Evolutionary conservation across 495 filamentous ascomycete species (phyloP), one percentile per base, ranked within the genome.

Genomic region (Diplogelasinospora grovesii): DNA sequence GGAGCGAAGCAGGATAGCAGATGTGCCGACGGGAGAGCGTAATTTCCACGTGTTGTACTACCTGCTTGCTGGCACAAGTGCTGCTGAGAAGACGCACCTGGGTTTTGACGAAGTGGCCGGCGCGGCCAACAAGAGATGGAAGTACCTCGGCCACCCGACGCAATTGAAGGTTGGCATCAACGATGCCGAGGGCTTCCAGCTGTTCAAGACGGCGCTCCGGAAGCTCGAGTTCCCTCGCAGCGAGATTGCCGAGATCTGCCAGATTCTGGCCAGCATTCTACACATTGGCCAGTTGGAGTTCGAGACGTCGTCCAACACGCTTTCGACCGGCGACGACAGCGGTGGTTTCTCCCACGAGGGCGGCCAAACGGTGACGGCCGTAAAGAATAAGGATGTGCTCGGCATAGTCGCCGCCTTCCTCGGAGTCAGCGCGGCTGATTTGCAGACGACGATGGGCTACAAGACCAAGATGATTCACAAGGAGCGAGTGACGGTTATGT

Each of bases 41-140:
- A 97, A 88, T 57, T 96, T 95, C 63, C 92, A 98, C 62, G 78
- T 90, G 20, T 66, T 98, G 22, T 98, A 98, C 67, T 98, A 98
- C 60, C 75, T 98, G 9, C 64, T 97, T 15, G 85, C 90, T 5
- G 92, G 92, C 34, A 98, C 92, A 7, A 94, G 86, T 51, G 71
- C 79, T 7, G 85, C 86, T 8, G 92, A 98, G 56, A 95, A 93
- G 64, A 53, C 77, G 1, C 92, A 98, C 65, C 61, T 98, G 19
- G 89, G 89, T 14, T 77, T 98, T 22, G 86, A 95, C 18, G 78
- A 70, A 22, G 63, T 59, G 7, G 64, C 74, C 24, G 70, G 66
- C n/a, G 53, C 70, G 11, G 70, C 69, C 15, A 74, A 80, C 48
- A 90, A 85, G 66, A 68, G 92, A 60, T 98, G 92, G 92, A 79